A percentile compares a stretch with the other conserved stretches of the same genome.
Evolutionary conservation across 2,329 filamentous ascomycete genomes (phyloP).

Genomic region (Talaromyces sp.): DNA sequence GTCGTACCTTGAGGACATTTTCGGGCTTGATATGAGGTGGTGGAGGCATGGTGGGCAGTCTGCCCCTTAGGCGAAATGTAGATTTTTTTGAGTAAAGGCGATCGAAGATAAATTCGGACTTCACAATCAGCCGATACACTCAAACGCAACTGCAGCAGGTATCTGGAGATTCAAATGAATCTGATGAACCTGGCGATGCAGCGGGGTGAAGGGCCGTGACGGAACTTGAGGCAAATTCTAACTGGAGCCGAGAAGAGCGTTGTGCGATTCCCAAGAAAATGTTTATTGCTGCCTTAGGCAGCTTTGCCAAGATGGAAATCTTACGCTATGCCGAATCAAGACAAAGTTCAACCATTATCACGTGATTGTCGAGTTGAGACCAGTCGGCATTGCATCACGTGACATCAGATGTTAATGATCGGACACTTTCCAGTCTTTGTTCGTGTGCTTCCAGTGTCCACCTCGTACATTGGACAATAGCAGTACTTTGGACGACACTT

Average conservation of each 20-base stretch:
- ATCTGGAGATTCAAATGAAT: slow-evolving; percentile 13
- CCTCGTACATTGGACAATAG: not conserved
- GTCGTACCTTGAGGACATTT: slow-evolving; percentile 83
- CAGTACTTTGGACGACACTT: not conserved
- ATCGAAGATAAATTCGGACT: slow-evolving; percentile 1
- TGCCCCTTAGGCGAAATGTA: slow-evolving; percentile 29
- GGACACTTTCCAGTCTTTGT: not conserved
- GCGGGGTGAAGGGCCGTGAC: slow-evolving; percentile 20
- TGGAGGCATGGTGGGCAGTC: slow-evolving; percentile 71
- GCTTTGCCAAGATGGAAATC: not conserved
- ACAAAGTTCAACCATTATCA: not conserved
- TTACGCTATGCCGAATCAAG: not conserved
- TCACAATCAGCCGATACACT: slow-evolving; percentile 1
- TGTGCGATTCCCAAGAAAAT: slow-evolving; percentile 20
- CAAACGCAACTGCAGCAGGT: slow-evolving; percentile 3
- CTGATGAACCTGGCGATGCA: slow-evolving; percentile 18
- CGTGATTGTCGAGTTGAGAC: not conserved
- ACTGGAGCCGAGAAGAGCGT: slow-evolving; percentile 17
- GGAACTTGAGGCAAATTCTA: slow-evolving; percentile 21
- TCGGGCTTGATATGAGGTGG: slow-evolving; percentile 96
- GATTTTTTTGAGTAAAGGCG: slow-evolving; percentile 9
- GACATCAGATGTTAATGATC: not conserved
- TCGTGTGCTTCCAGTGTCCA: not conserved
- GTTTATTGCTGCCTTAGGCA: slow-evolving; percentile 8
- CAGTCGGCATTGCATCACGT: not conserved